Percentiles rank a stretch among this genome's conserved stretches.
Conservation (phyloP, 768 basidiomycete species). For the Dentipellis sp. region DNA sequence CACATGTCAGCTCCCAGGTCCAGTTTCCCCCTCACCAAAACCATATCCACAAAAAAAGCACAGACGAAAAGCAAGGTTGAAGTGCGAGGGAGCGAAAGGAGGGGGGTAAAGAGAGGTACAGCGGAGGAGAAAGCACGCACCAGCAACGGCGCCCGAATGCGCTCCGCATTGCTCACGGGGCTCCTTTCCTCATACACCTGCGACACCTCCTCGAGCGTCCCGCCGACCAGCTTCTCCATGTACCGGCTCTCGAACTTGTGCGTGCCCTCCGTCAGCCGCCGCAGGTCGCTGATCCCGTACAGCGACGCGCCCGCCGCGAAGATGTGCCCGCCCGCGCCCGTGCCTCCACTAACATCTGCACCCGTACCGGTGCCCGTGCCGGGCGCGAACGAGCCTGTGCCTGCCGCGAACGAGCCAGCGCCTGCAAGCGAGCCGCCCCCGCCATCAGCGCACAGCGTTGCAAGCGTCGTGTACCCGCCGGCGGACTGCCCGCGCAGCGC, state of each 20-base stretch:
- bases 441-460: conserved; percentile 31
- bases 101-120: too few relatives aligned
- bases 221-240: conserved; percentile 55
- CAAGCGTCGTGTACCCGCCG: conserved; percentile 65
- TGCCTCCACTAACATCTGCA: too few relatives aligned
- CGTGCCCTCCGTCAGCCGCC: conserved; percentile 42
- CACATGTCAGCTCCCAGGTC: not conserved
- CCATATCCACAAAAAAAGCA: conserved; percentile 2
- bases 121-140: conserved; percentile 35
- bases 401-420: too few relatives aligned
- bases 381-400: too few relatives aligned
- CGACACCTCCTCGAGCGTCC: conserved; percentile 40
- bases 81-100: not conserved
- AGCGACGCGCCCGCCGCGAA: conserved; percentile 57
- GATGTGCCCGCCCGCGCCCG: too few relatives aligned
- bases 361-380: too few relatives aligned
- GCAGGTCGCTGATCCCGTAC: conserved; percentile 66
- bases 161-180: conserved; percentile 51
- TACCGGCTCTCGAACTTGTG: conserved; percentile 68
- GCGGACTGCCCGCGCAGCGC: conserved; percentile 67
- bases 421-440: too few relatives aligned
- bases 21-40: not conserved
- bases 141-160: conserved; percentile 54
- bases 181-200: conserved; percentile 52
- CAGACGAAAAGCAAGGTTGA: not conserved